Conservation (phyloP, 306 rosid genomes). For the Dryas drummondii region DNA sequence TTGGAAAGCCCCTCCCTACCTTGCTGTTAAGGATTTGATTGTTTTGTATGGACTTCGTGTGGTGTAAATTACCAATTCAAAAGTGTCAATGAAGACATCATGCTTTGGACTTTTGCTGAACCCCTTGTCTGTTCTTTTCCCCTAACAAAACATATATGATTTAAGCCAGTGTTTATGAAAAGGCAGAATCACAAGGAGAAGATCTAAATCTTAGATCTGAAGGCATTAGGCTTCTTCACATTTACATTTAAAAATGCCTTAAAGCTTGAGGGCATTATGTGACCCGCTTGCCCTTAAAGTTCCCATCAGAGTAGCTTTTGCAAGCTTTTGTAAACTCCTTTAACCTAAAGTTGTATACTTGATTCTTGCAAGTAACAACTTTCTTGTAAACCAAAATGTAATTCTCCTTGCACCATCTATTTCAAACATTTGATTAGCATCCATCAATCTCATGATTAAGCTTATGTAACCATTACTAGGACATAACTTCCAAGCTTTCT, state of each 20-base stretch:
- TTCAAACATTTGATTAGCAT: background rate
- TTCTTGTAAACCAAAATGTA: background rate
- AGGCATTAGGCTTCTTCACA: too few relatives aligned
- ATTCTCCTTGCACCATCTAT: background rate
- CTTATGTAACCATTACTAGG: too few relatives aligned
- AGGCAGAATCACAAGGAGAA: background rate
- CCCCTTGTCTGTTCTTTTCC: background rate
- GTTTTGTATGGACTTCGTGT: background rate
- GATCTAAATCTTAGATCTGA: background rate
- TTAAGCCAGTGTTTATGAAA: background rate
- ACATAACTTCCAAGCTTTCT: too few relatives aligned
- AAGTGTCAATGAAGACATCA: background rate
- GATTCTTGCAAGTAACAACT: conserved; percentile 10
- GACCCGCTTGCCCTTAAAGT: background rate
- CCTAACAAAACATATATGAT: background rate
- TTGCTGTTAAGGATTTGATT: background rate
- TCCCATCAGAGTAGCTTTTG: conserved; percentile 1
- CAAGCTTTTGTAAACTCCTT: background rate
- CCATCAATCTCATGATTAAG: background rate
- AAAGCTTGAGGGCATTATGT: background rate
- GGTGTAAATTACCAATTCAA: background rate
- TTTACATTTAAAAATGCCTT: background rate
- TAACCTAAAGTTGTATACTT: background rate
- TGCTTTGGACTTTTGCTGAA: background rate
- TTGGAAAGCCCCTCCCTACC: background rate